These are phyloP conservation scores for Micromonas pusilla DNA, from an alignment of 139 green algal species.

Conservation along the genomic window DNA sequence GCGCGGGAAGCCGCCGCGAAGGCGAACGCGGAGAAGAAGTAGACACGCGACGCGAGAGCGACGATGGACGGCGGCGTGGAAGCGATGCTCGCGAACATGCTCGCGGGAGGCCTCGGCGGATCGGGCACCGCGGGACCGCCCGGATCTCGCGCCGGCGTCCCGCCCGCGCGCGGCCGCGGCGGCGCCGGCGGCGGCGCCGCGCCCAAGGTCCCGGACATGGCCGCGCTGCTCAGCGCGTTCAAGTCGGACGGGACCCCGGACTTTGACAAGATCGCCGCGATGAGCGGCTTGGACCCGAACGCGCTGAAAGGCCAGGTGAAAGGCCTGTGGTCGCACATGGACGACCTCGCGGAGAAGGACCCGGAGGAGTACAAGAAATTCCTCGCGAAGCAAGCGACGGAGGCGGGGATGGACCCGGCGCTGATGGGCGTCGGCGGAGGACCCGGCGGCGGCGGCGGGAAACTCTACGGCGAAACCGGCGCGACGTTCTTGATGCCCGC, in stretches of 20 bases:
- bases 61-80: background rate
- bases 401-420: conserved; percentile 13
- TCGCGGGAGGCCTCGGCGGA: too few relatives aligned
- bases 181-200: too few relatives aligned
- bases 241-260: background rate
- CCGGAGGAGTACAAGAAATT: conserved; percentile 19
- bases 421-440: too few relatives aligned
- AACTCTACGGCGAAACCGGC: too few relatives aligned
- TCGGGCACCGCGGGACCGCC: too few relatives aligned
- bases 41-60: background rate
- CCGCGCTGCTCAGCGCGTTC: background rate
- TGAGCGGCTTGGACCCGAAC: background rate
- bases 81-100: too few relatives aligned
- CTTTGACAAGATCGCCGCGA: background rate
- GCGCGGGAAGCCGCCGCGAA: too few relatives aligned
- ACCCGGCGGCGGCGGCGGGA: too few relatives aligned
- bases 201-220: background rate
- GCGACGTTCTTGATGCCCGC: too few relatives aligned
- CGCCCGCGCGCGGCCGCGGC: too few relatives aligned
- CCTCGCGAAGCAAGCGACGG: conserved; percentile 11
- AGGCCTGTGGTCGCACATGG: conserved; percentile 23
- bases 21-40: background rate
- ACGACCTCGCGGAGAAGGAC: conserved; percentile 22
- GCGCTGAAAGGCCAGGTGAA: conserved; percentile 15
- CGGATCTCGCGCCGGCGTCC: too few relatives aligned